phyloP scores from a whole-genome alignment of 2,329 filamentous ascomycete genomes.

The Alternaria arborescens region DNA sequence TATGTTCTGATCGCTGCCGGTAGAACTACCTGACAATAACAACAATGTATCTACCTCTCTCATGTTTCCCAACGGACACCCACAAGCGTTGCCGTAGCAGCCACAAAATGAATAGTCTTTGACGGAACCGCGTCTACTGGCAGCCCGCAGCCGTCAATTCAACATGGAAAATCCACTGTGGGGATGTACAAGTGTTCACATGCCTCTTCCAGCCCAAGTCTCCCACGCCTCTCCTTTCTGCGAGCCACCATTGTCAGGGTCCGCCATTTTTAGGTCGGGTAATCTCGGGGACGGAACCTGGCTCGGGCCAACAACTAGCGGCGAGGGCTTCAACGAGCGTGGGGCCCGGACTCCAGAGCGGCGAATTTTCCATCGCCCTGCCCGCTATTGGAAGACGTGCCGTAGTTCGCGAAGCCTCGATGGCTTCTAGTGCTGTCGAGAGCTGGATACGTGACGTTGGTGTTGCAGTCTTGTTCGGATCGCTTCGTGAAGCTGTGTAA shows the following conservation, averaged over 20 bases:
- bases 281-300: slow-evolving; percentile 23
- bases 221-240: slow-evolving; percentile 20
- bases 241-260: slow-evolving; percentile 17
- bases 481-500: background rate
- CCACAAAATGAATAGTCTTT: slow-evolving; percentile 21
- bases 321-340: slow-evolving; percentile 11
- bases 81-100: slow-evolving; percentile 35
- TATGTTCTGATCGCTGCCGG: background rate
- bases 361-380: slow-evolving; percentile 29
- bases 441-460: background rate
- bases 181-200: slow-evolving; percentile 34
- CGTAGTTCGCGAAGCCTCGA: slow-evolving; percentile 20
- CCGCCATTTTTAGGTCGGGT: slow-evolving; percentile 30
- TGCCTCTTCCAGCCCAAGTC: slow-evolving; percentile 27
- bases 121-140: slow-evolving; percentile 22
- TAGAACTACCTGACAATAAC: background rate
- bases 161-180: slow-evolving; percentile 26
- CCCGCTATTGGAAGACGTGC: slow-evolving; percentile 22
- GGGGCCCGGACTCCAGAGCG: slow-evolving; percentile 26
- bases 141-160: slow-evolving; percentile 19
- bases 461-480: background rate
- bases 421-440: slow-evolving; percentile 11
- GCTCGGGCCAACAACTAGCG: slow-evolving; percentile 30
- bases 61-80: background rate
- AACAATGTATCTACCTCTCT: background rate